Evolutionary conservation across 2,329 filamentous ascomycete genomes (phyloP).

Genomic region (Beauveria medogensis): DNA sequence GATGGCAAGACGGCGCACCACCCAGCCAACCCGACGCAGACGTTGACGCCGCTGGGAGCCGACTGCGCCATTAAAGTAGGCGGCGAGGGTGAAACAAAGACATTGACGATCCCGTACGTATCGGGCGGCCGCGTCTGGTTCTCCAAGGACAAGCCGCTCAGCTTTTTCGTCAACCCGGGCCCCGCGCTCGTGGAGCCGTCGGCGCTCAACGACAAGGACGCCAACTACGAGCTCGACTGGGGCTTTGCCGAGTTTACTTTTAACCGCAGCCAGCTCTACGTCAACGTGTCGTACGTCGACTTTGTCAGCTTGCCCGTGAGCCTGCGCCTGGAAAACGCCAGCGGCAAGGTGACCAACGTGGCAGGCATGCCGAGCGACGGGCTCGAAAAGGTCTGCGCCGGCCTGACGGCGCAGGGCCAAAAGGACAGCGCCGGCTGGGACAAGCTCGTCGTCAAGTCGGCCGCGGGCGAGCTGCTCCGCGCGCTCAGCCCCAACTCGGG

Average conservation of each 20-base stretch:
- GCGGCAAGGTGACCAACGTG: slow-evolving; percentile 37
- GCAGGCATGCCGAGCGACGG: slow-evolving; percentile 40
- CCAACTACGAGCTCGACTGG: slow-evolving; percentile 56
- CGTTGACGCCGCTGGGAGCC: slow-evolving; percentile 41
- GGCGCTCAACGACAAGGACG: slow-evolving; percentile 56
- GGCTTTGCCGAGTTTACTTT: slow-evolving; percentile 64
- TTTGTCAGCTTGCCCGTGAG: slow-evolving; percentile 62
- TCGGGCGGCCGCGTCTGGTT: slow-evolving; percentile 69
- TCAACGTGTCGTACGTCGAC: slow-evolving; percentile 68
- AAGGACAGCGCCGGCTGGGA: slow-evolving; percentile 44
- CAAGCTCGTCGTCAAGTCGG: slow-evolving; percentile 37
- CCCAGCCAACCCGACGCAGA: slow-evolving; percentile 47
- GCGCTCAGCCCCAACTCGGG: slow-evolving; percentile 47
- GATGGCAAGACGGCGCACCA: slow-evolving; percentile 61
- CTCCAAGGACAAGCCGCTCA: slow-evolving; percentile 49
- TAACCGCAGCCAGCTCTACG: slow-evolving; percentile 53
- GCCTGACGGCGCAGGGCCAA: slow-evolving; percentile 36
- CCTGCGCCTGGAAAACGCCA: slow-evolving; percentile 41
- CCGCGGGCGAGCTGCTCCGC: slow-evolving; percentile 31
- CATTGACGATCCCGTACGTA: slow-evolving; percentile 59
- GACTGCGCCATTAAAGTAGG: slow-evolving; percentile 60
- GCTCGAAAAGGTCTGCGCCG: slow-evolving; percentile 35
- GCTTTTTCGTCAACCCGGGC: slow-evolving; percentile 63
- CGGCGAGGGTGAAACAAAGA: slow-evolving; percentile 48
- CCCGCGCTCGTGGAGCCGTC: slow-evolving; percentile 69